Conservation (phyloP, 2,329 filamentous ascomycete genomes). For the Diatrype stigma region DNA sequence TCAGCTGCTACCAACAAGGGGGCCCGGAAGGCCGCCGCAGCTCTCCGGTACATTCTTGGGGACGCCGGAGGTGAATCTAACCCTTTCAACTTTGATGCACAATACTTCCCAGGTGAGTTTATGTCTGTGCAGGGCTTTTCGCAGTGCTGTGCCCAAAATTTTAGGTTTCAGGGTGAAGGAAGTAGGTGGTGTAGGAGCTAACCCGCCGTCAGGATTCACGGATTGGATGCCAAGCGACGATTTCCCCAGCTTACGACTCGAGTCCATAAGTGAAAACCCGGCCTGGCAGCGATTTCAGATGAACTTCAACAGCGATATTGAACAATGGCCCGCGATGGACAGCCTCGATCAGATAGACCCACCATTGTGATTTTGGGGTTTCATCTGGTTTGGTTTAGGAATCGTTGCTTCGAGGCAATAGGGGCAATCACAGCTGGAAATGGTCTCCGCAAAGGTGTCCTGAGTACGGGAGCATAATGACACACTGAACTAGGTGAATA, state of each 20-base stretch:
- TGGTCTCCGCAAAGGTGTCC: too few relatives aligned
- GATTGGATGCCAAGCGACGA: not conserved
- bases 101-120: not conserved
- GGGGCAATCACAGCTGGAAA: too few relatives aligned
- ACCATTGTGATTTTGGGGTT: too few relatives aligned
- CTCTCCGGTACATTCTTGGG: constrained; percentile 3
- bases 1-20: constrained; percentile 13
- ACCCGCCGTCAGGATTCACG: not conserved
- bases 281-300: not conserved
- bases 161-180: too few relatives aligned
- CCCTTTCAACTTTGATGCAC: not conserved
- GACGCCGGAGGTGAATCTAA: not conserved
- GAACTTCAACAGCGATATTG: not conserved
- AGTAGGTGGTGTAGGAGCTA: not conserved
- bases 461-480: too few relatives aligned
- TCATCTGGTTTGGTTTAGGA: too few relatives aligned
- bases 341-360: not conserved
- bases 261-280: not conserved
- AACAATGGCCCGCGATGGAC: not conserved
- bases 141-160: not conserved
- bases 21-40: constrained; percentile 14
- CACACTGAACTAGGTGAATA: too few relatives aligned
- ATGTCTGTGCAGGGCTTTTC: too few relatives aligned
- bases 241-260: not conserved
- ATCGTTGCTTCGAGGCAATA: too few relatives aligned